Base-by-base conservation (phyloP, 768 basidiomycete species). In the Naganishia kalamii region DNA sequence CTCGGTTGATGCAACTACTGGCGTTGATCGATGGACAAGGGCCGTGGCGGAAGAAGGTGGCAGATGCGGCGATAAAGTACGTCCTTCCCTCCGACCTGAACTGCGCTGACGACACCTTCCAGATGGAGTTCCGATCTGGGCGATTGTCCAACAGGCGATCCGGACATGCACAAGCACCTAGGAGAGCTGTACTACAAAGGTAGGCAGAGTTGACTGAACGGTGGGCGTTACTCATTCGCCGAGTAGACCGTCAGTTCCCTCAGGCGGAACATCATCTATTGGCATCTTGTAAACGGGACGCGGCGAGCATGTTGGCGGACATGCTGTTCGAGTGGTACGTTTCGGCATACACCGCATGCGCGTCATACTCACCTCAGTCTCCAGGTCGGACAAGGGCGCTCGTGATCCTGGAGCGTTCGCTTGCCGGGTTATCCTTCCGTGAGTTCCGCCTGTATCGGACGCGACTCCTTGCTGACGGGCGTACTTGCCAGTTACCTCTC, bases 71-170 rank as follows among this genome's bases (percentile, higher is more conserved):
- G 13, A 82, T 97, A 74, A 84, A 87, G 92, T 93, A 76, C 33
- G 69, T 65, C 30, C 54, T 1, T 11, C 41, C 11, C 4, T 41
- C 30, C 23, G 33, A 5, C 48, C 3, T 13, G 21, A 32, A 4
- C n/a, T 6, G 54, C 8, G 30, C 30, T 25, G 35, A 23, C 54
- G 4, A 4, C 21, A 7, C 2, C 21, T 6, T 33, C 11, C 72
- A 94, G 92, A 47, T 99, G 94, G 93, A 87, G 90, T 48, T 83
- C 86, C 13, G 89, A 87, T 74, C 82, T 84, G 69, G 87, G 89
- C 7, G 72, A 83, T n/a, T 87, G 84, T 76, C 90, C 92, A 10
- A 85, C 86, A 27, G 96, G 96, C 19, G 96, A 99, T 80, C 86
- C 87, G 33, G 85, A 84, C 63, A 80, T 99, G 57, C 92, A 92